phyloP scores from a whole-genome alignment of 257 asterid genomes.

The Przewalskia tangutica region DNA sequence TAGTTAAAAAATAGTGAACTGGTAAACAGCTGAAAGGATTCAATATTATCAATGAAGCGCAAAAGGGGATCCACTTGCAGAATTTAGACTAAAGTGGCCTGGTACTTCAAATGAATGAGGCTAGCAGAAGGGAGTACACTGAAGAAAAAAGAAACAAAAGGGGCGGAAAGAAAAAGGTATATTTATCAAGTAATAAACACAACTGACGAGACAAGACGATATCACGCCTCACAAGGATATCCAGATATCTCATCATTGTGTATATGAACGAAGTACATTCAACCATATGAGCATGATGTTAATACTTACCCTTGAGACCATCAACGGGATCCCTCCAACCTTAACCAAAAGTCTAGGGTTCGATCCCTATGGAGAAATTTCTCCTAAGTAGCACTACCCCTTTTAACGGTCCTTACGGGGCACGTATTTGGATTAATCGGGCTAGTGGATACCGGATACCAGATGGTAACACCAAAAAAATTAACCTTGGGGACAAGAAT shows the following conservation, averaged over 20 bases:
- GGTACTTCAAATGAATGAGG: background rate
- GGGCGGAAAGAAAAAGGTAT: background rate
- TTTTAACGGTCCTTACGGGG: background rate
- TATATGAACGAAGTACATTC: background rate
- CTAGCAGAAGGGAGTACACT: background rate
- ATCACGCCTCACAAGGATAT: background rate
- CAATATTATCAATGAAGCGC: background rate
- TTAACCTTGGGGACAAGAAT: background rate
- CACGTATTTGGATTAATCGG: background rate
- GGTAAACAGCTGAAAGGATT: background rate
- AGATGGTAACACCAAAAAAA: background rate
- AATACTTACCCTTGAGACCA: background rate
- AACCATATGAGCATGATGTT: background rate
- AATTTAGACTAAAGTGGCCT: background rate
- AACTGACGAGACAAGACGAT: background rate
- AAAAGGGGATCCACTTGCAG: background rate
- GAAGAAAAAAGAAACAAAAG: background rate
- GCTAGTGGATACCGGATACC: background rate
- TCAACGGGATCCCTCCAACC: background rate
- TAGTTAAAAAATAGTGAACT: background rate
- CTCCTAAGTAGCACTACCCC: background rate
- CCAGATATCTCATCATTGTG: background rate
- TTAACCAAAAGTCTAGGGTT: background rate
- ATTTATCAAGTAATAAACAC: background rate
- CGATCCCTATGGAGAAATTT: background rate